These are phyloP conservation scores for Kazachstania sp. DNA, from an alignment of 1,139 yeast species.

Conservation along the genomic window DNA sequence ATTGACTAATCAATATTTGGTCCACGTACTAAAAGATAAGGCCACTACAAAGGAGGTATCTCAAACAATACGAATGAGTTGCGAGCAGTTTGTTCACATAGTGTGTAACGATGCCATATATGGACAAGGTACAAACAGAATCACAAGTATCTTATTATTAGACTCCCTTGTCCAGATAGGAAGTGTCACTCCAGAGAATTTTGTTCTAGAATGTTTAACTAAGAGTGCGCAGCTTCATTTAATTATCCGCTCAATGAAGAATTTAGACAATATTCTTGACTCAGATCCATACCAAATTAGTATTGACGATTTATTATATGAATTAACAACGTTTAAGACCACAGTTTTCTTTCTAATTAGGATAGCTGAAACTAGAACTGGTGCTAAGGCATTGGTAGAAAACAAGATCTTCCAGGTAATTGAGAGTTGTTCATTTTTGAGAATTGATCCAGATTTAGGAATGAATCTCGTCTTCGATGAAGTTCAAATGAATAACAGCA, in stretches of 20 bases:
- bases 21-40: conserved; percentile 39
- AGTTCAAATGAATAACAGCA: conserved; percentile 27
- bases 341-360: conserved; percentile 61
- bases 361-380: conserved; percentile 65
- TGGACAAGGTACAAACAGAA: conserved; percentile 69
- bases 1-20: conserved; percentile 57
- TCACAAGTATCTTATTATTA: conserved; percentile 66
- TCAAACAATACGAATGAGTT: conserved; percentile 48
- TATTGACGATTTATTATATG: conserved; percentile 52
- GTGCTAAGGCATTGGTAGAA: conserved; percentile 70
- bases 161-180: conserved; percentile 62
- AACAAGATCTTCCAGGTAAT: conserved; percentile 62
- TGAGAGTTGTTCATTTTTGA: conserved; percentile 47
- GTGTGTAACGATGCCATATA: conserved; percentile 71
- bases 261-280: conserved; percentile 56
- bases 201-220: conserved; percentile 52
- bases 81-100: conserved; percentile 52
- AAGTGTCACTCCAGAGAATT: conserved; percentile 42
- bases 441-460: conserved; percentile 76
- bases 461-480: conserved; percentile 39
- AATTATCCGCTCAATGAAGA: conserved; percentile 56
- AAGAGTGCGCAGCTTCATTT: conserved; percentile 58
- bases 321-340: conserved; percentile 67
- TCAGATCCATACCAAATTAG: conserved; percentile 34
- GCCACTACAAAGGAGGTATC: conserved; percentile 40